Conservation (phyloP, 2,329 filamentous ascomycete genomes). For the Venturia effusa region DNA sequence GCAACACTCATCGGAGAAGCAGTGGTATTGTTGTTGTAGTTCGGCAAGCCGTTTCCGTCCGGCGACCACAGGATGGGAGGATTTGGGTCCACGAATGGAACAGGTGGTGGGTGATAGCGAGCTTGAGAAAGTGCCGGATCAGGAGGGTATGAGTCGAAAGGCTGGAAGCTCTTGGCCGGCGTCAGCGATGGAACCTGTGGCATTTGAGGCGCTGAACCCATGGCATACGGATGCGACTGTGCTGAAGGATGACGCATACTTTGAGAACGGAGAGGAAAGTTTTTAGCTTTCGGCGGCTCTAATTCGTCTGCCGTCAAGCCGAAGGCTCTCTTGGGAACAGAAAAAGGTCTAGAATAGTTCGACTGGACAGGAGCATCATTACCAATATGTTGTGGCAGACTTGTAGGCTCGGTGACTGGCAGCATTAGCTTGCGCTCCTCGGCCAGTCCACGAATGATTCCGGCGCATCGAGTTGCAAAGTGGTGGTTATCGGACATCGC, state of each 20-base stretch:
- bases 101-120: background rate
- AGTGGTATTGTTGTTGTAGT: background rate
- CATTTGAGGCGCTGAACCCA: background rate
- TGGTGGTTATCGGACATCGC: background rate
- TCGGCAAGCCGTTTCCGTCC: background rate
- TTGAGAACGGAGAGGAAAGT: background rate
- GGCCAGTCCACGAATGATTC: background rate
- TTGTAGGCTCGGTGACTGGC: background rate
- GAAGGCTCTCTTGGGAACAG: background rate
- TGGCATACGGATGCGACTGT: background rate
- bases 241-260: background rate
- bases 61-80: background rate
- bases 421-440: background rate
- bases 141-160: background rate
- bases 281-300: background rate
- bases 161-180: background rate
- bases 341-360: background rate
- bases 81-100: background rate
- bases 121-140: background rate
- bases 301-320: background rate
- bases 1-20: background rate
- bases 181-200: background rate
- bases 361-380: background rate
- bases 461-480: background rate
- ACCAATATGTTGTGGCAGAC: background rate